A percentile compares a stretch with the other conserved stretches of the same genome.
These are phyloP conservation scores for Metschnikowia hibisci DNA, from an alignment of 805 yeast genomes.

Conservation along the genomic window DNA sequence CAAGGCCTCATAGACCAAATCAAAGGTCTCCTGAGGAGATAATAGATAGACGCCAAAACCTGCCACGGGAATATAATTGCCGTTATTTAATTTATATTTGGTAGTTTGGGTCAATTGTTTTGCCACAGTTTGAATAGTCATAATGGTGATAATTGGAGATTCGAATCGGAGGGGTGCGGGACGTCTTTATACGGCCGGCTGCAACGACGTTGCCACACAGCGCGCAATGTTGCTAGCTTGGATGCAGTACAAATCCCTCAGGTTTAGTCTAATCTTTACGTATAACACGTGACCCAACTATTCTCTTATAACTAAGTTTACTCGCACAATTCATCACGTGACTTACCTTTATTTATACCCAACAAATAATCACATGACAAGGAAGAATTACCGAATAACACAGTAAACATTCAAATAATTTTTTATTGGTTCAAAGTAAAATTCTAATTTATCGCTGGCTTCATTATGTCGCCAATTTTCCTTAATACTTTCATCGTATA, in stretches of 20 bases:
- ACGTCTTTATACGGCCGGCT: conserved; percentile 2
- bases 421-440: no score
- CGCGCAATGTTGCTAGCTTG: conserved; percentile 2
- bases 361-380: no score
- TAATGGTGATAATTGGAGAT: conserved; percentile 17
- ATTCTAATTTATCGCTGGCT: no score
- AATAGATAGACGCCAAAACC: conserved; percentile 55
- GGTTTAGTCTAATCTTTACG: no score
- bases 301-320: no score
- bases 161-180: conserved; percentile 1
- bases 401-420: no score
- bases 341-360: no score
- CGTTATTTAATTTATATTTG: conserved; percentile 49
- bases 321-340: no score
- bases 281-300: no score
- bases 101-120: conserved; percentile 33
- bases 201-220: conserved; percentile 3
- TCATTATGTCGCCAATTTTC: no score
- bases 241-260: background rate
- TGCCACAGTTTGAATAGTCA: conserved; percentile 35
- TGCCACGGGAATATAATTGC: conserved; percentile 50
- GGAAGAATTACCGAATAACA: no score
- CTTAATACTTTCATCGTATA: no score
- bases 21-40: conserved; percentile 34
- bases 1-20: conserved; percentile 54